phyloP scores from a whole-genome alignment of 1,139 yeast genomes.

The Suzukiozyma palmioleophila region DNA sequence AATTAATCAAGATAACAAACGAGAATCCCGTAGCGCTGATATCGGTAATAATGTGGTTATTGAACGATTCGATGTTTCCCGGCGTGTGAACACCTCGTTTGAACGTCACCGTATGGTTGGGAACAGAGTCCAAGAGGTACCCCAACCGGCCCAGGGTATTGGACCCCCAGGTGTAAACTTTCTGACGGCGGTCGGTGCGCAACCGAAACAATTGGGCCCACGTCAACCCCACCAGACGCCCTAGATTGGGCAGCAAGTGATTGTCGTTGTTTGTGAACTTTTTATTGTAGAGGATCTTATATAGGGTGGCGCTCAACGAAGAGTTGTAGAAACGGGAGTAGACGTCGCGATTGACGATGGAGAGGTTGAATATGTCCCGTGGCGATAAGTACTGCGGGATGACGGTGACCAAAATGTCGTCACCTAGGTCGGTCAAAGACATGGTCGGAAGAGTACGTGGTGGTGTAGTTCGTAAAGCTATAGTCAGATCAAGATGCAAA shows the following conservation, averaged over 20 bases:
- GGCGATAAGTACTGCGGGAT: conserved; percentile 36
- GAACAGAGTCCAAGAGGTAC: conserved; percentile 28
- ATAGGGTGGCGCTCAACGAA: conserved; percentile 32
- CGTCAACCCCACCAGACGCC: conserved; percentile 23
- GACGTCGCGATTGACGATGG: conserved; percentile 33
- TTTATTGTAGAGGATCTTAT: conserved; percentile 46
- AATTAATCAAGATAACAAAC: conserved; percentile 53
- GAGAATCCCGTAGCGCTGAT: conserved; percentile 65
- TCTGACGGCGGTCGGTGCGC: conserved; percentile 35
- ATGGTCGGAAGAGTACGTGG: background rate
- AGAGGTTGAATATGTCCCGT: conserved; percentile 43
- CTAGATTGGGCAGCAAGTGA: conserved; percentile 5
- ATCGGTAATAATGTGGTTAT: conserved; percentile 44
- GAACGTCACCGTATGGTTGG: conserved; percentile 22
- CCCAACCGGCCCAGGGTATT: conserved; percentile 56
- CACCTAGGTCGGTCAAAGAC: conserved; percentile 26
- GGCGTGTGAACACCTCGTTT: conserved; percentile 41
- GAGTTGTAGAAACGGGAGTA: conserved; percentile 18
- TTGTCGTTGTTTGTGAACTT: conserved; percentile 29
- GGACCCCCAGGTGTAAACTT: conserved; percentile 63
- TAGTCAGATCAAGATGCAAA: too few species aligned
- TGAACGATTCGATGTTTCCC: conserved; percentile 26
- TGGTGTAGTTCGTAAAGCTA: too few species aligned
- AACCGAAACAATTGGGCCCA: conserved; percentile 51
- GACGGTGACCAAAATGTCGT: conserved; percentile 41